Conservation (phyloP, 768 basidiomycete genomes). For the Sistotremastrum suecicum region DNA sequence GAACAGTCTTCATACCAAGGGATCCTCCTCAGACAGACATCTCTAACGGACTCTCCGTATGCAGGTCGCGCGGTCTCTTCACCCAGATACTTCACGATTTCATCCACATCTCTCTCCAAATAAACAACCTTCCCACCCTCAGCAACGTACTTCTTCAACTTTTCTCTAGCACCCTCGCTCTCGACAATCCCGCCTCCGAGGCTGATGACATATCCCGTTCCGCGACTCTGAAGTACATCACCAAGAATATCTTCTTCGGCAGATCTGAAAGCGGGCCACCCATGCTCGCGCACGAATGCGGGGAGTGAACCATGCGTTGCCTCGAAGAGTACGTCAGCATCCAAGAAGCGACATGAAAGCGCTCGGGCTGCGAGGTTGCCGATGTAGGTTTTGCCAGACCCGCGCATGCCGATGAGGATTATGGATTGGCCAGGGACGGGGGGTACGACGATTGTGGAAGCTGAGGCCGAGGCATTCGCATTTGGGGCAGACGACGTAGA, state of each 20-base stretch:
- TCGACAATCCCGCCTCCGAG: constrained; percentile 95
- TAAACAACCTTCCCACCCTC: constrained; percentile 67
- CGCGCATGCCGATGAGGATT: constrained; percentile 89
- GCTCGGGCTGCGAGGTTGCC: constrained; percentile 62
- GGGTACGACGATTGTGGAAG: constrained; percentile 7
- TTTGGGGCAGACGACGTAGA: constrained; percentile 20
- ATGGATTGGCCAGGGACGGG: constrained; percentile 20
- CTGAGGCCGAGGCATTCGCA: constrained; percentile 29
- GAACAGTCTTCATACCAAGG: constrained; percentile 81
- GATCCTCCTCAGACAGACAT: constrained; percentile 69
- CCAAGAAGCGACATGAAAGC: constrained; percentile 62
- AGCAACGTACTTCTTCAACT: constrained; percentile 51
- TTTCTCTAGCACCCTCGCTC: constrained; percentile 54
- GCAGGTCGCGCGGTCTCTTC: constrained; percentile 70
- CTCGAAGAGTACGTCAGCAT: constrained; percentile 75
- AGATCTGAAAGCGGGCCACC: constrained; percentile 82
- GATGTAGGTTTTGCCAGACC: constrained; percentile 87
- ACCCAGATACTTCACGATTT: constrained; percentile 70
- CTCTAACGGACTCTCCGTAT: constrained; percentile 75
- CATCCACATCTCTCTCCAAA: constrained; percentile 64
- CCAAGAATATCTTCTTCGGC: constrained; percentile 60
- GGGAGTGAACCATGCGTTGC: constrained; percentile 48
- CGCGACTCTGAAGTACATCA: constrained; percentile 44
- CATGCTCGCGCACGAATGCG: constrained; percentile 65
- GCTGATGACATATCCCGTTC: constrained; percentile 61